A percentile compares a stretch with the other conserved stretches of the same genome.
Conservation (phyloP, 805 yeast species). For the Starmera pachycereana region DNA sequence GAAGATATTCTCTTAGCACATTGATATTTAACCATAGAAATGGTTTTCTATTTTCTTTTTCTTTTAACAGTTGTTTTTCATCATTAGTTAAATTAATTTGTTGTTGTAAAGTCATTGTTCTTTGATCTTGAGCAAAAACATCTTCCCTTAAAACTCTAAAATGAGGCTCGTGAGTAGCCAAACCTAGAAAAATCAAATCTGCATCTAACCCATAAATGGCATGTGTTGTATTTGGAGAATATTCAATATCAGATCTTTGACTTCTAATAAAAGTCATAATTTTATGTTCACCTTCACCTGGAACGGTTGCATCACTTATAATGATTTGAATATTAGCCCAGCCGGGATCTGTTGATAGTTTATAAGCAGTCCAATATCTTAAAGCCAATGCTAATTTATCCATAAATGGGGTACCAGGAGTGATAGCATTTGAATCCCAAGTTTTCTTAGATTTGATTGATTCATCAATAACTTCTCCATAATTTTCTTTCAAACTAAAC, state of each 20-base stretch:
- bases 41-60: constrained; percentile 49
- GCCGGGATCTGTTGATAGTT: constrained; percentile 80
- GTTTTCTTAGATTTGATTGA: constrained; percentile 62
- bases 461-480: constrained; percentile 64
- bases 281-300: constrained; percentile 99
- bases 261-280: constrained; percentile 92
- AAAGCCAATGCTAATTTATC: constrained; percentile 73
- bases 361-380: constrained; percentile 88
- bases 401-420: constrained; percentile 99
- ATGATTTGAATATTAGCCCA: constrained; percentile 88
- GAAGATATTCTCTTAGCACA: constrained; percentile 79
- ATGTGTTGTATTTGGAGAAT: constrained; percentile 90
- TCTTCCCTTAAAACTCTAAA: constrained; percentile 91
- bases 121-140: constrained; percentile 64
- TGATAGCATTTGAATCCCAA: constrained; percentile 95
- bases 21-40: constrained; percentile 90
- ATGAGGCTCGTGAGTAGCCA: constrained; percentile 97
- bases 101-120: constrained; percentile 34
- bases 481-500: constrained; percentile 19
- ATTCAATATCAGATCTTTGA: constrained; percentile 77
- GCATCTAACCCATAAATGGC: constrained; percentile 97
- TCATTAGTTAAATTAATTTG: constrained; percentile 52
- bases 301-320: constrained; percentile 91
- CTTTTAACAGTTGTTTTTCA: constrained; percentile 28
- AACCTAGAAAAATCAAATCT: constrained; percentile 88